Evolutionary conservation across 1,284 basidiomycete species (phyloP), one percentile per base, ranked within the genome.

Genomic region (Ceraceosorus guamensis): DNA sequence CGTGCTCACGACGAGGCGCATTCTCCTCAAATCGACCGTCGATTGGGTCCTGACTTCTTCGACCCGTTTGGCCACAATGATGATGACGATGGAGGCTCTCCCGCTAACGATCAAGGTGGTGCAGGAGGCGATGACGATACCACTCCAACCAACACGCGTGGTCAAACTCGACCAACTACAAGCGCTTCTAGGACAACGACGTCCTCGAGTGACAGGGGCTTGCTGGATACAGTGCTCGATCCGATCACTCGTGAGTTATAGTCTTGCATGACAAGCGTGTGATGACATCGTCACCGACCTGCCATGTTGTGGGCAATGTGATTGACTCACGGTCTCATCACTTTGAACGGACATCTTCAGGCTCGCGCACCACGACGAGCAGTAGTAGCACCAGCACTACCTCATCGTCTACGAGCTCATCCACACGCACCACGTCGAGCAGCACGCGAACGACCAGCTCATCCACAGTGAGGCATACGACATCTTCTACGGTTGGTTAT

Each of bases 401-500:
- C 57, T 55, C 62, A 31, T 39, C 49, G 46, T 60, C 60, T 51
- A 32, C 57, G 18, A 48, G 44, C 32, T 6, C 43, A 44, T 50
- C 60, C 45, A 39, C 52, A 35, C 51, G 54, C 35, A 48, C 49
- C 34, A 33, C 48, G 24, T 50, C 48, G 2, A 43, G 50, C 50
- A 18, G 18, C 39, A 51, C 37, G 6, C 44, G n/a, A 24, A 24
- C 24, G 24, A 24, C 35, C 44, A 45, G 45, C 51, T 47, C 3
- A 45, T 43, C 18, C 48, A 13, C 34, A 43, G 34, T n/a, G 46
- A 50, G 35, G 34, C 49, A 41, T 7, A 39, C 34, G 11, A 46
- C 18, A 8, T 47, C 51, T 41, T 55, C 57, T 35, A 57, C 61
- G 55, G 53, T 60, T 60, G 46, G 61, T 60, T 50, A 55, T 14